A percentile compares a stretch with the other conserved stretches of the same genome.
Conservation (phyloP, 805 yeast genomes). For the Zygosaccharomyces lentus region DNA sequence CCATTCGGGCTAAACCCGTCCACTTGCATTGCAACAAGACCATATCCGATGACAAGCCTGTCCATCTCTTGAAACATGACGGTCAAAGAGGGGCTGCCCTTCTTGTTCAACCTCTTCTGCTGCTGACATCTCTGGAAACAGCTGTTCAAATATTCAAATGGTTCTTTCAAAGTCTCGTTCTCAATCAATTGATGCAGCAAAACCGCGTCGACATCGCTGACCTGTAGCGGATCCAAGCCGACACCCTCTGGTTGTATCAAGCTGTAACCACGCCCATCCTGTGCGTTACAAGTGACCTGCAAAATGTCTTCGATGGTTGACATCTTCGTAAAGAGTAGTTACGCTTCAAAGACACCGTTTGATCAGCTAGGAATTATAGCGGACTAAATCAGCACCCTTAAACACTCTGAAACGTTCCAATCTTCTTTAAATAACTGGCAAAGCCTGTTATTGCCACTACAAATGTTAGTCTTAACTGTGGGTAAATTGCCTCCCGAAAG, state of each 20-base stretch:
- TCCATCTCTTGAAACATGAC: constrained; percentile 46
- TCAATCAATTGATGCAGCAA: constrained; percentile 34
- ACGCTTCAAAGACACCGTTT: neutral
- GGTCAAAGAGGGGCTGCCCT: constrained; percentile 38
- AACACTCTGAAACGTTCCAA: neutral
- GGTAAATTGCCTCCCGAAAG: neutral
- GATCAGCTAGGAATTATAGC: neutral
- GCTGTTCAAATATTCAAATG: constrained; percentile 28
- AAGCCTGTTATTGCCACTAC: neutral
- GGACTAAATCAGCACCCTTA: neutral
- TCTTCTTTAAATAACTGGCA: neutral
- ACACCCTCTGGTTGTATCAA: constrained; percentile 19
- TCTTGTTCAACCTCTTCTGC: constrained; percentile 43
- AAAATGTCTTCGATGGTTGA: constrained; percentile 28
- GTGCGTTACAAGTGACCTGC: constrained; percentile 20
- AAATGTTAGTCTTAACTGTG: neutral
- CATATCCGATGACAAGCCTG: constrained; percentile 46
- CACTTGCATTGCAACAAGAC: constrained; percentile 62
- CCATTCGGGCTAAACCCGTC: constrained; percentile 45
- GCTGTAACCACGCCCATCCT: constrained; percentile 16
- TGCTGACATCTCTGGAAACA: constrained; percentile 31
- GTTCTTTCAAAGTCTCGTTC: constrained; percentile 24
- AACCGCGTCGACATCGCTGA: constrained; percentile 28
- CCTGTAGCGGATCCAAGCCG: constrained; percentile 13
- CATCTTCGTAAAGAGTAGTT: constrained; percentile 11